Evolutionary conservation across 495 filamentous ascomycete genomes (phyloP).

Genomic region (Daldinia childiae): DNA sequence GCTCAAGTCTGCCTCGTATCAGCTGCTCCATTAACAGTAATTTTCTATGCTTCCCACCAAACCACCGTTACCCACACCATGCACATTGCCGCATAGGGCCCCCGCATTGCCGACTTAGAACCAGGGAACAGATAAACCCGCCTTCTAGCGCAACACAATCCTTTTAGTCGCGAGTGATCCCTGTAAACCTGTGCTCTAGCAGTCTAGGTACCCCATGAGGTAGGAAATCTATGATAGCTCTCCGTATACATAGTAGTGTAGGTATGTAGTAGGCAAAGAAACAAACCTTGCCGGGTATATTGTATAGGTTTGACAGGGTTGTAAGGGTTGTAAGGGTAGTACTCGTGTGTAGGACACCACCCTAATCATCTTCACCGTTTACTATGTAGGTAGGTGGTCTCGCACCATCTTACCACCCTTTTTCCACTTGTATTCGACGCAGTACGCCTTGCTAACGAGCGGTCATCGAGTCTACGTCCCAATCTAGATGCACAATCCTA

Average conservation of each 20-base stretch:
- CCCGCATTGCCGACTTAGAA: constrained; percentile 38
- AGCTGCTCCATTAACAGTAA: constrained; percentile 33
- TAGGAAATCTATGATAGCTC: constrained; percentile 29
- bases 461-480: constrained; percentile 15
- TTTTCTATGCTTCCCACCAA: constrained; percentile 18
- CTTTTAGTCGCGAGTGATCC: constrained; percentile 17
- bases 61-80: constrained; percentile 28
- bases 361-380: constrained; percentile 12
- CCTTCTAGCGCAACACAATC: background rate
- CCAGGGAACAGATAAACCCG: constrained; percentile 19
- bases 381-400: constrained; percentile 33
- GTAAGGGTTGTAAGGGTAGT: background rate
- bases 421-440: constrained; percentile 37
- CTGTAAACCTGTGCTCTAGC: constrained; percentile 11
- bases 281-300: constrained; percentile 22
- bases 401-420: constrained; percentile 38
- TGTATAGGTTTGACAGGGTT: constrained; percentile 27
- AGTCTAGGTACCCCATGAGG: background rate
- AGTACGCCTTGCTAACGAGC: constrained; percentile 38
- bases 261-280: background rate
- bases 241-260: background rate
- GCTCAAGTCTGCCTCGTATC: constrained; percentile 30
- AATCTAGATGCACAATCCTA: constrained; percentile 8
- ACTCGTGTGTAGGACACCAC: constrained; percentile 5
- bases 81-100: constrained; percentile 32